A percentile compares a stretch with the other conserved stretches of the same genome.
phyloP scores from a whole-genome alignment of 2,329 filamentous ascomycete species.

The Claviceps africana region DNA sequence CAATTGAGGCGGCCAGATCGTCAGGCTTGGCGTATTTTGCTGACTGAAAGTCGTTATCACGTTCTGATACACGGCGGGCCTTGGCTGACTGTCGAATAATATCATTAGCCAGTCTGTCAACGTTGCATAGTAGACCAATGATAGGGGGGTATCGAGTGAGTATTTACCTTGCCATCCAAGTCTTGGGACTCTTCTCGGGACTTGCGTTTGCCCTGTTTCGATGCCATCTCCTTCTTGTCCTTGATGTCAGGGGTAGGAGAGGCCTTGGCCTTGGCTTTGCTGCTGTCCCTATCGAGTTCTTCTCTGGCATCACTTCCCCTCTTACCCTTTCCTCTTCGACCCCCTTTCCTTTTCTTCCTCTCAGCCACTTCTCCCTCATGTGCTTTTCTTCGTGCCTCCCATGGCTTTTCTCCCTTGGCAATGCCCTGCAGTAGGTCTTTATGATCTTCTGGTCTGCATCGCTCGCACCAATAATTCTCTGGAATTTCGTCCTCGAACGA shows the following conservation, averaged over 20 bases:
- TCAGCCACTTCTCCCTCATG: constrained; percentile 50
- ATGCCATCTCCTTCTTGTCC: constrained; percentile 30
- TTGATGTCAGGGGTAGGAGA: constrained; percentile 31
- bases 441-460: constrained; percentile 75
- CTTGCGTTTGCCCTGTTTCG: constrained; percentile 42
- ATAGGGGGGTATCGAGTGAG: background rate
- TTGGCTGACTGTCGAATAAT: constrained; percentile 22
- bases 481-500: constrained; percentile 65
- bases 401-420: constrained; percentile 67
- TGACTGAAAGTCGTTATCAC: constrained; percentile 23
- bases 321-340: constrained; percentile 51
- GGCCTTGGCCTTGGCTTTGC: constrained; percentile 19
- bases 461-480: constrained; percentile 83
- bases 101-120: background rate
- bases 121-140: background rate
- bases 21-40: constrained; percentile 33
- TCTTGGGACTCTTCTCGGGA: constrained; percentile 42
- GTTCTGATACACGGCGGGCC: constrained; percentile 41
- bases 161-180: constrained; percentile 32
- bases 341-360: constrained; percentile 41
- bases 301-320: constrained; percentile 50
- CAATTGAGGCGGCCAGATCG: constrained; percentile 36
- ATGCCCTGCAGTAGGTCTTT: constrained; percentile 67
- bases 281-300: constrained; percentile 38
- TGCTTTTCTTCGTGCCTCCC: constrained; percentile 55